Base-by-base conservation (phyloP, 1,284 basidiomycete genomes). In the Ustilago esculenta region DNA sequence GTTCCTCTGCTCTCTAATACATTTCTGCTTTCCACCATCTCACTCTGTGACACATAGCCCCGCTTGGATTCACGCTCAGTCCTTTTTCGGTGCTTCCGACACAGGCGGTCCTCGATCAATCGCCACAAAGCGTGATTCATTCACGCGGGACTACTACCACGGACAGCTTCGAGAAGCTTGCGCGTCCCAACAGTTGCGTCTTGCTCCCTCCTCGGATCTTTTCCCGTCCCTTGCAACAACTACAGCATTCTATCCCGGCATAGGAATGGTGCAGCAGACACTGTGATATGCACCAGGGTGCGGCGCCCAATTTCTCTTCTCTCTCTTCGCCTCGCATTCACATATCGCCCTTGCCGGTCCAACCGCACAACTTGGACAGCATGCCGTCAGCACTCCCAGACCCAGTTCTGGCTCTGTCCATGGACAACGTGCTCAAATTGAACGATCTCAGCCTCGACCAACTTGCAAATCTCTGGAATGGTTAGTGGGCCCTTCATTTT, bases 401-500 rank as follows among this genome's bases (percentile, higher is more conserved):
- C 35, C 75, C 75, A 20, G 71, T 77, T 32, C 53, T 77, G 61
- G 70, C 70, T 29, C 45, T 77, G 45, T 75, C 73, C 43, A 65
- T 70, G 59, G 66, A 57, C 64, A 75, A 68, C 18, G 54, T 77
- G 36, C 63, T 71, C 34, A 72, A 72, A 35, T 52, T 75, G 33
- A 71, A 71, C 48, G 64, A 73, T 23, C 58, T 73, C 54, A 64
- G 54, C 30, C 57, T 73, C 30, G 75, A 77, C 29, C 73, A 75
- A 41, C 56, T 77, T 35, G 75, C 73, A 41, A 73, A 69, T 33
- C 61, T 77, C 20, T 77, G 75, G 75, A 75, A 75, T 43, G 67
- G 67, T 70, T 43, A 68, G 65, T 40, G n/a, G n/a, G n/a, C n/a
- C n/a, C n/a, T n/a, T 21, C 15, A 23, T 43, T 84, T 91, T 90